Evolutionary conservation across 148 eudicot genomes (phyloP), one percentile per base, ranked within the genome.

Genomic region (Talinum fruticosum): DNA sequence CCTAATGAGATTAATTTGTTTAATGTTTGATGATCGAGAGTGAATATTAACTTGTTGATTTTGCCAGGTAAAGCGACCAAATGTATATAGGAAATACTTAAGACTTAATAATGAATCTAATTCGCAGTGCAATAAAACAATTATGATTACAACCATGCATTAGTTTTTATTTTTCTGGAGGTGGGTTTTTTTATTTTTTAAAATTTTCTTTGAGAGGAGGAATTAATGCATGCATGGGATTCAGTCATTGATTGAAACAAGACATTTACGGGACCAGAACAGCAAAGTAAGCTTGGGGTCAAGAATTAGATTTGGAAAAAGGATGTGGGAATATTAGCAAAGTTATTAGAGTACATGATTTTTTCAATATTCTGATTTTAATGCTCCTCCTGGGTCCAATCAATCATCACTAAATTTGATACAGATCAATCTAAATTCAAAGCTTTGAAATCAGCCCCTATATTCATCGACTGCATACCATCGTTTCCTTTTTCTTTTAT

Each of bases 141-240:
- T 14, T 18, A 51, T 19, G 19, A 51, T 6, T 51, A 51, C 57
- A 51, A 0, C 57, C 57, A 51, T 49, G 14, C 57, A 67, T 77
- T 67, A 34, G 23, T 73, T 77, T 24, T 47, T 44, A 45, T 49
- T 68, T 59, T 13, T 47, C 18, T 18, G 5, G 10, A 4, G 45
- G 5, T 41, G 6, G 5, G 45, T 4, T 41, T 41, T 41, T 41
- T 10, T 41, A 4, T 41, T 41, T 41, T 41, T 41, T n/a, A n/a
- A n/a, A n/a, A 41, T 15, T 51, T 51, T 23, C 6, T 59, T 5
- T n/a, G 65, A 24, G 30, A 0, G 5, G 65, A 15, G 10, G 12
- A 12, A n/a, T 74, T n/a, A 73, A 74, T 80, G 82, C 74, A 76
- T 64, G 77, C 73, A 67, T 80, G 78, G 72, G 51, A 66, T 79